These are phyloP conservation scores for Triadica sebifera DNA, from an alignment of 345 rosid species.

Conservation along the genomic window DNA sequence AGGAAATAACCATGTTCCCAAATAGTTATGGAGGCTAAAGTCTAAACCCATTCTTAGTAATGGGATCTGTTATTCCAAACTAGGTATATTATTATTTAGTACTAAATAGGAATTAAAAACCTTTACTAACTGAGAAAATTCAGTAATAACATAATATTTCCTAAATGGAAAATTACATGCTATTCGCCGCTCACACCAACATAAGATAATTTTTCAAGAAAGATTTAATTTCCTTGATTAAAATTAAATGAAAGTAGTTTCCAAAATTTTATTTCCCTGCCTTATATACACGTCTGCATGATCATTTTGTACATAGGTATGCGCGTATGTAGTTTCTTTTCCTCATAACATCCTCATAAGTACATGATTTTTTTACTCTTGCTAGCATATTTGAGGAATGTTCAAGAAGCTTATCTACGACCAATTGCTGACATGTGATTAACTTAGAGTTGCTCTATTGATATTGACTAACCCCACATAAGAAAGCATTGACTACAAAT, in stretches of 20 bases:
- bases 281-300: background rate
- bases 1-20: background rate
- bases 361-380: background rate
- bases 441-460: background rate
- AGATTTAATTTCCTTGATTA: background rate
- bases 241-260: background rate
- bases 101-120: background rate
- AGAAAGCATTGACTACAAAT: background rate
- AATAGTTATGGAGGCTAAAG: too few relatives aligned
- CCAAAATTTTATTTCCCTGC: background rate
- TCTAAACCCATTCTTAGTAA: too few relatives aligned
- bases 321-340: background rate
- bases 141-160: background rate
- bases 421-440: background rate
- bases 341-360: background rate
- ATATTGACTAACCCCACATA: background rate
- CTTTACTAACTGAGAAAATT: background rate
- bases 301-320: background rate
- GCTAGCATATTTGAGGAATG: background rate
- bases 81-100: too few relatives aligned
- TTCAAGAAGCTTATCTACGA: background rate
- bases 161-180: background rate
- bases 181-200: too few relatives aligned
- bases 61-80: too few relatives aligned
- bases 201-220: background rate